Percentiles rank a stretch among this genome's conserved stretches.
These are phyloP conservation scores for Potentilla sterilis DNA, from an alignment of 306 rosid genomes.

Conservation along the genomic window DNA sequence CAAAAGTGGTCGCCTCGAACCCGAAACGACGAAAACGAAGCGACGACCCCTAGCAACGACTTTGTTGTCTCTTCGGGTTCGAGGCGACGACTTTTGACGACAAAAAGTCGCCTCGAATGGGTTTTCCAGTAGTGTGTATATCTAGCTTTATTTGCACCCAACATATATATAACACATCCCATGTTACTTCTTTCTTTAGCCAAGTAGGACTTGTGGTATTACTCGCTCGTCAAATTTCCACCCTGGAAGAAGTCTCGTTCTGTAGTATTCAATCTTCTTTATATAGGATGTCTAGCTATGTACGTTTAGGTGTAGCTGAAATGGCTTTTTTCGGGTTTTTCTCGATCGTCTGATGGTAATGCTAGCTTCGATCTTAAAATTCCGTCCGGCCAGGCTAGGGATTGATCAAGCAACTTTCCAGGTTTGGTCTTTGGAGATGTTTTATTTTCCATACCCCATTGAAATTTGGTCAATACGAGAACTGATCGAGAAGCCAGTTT, in stretches of 20 bases:
- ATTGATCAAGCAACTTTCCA: not conserved
- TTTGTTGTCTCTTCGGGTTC: too few relatives aligned
- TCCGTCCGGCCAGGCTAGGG: not conserved
- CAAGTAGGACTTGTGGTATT: not conserved
- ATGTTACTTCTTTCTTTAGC: conserved; percentile 12
- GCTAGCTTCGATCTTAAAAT: not conserved
- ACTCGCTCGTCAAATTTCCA: not conserved
- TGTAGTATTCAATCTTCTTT: not conserved
- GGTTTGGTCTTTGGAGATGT: not conserved
- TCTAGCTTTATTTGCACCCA: not conserved
- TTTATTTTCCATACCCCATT: too few relatives aligned
- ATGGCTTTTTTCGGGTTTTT: not conserved
- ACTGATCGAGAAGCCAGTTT: too few relatives aligned
- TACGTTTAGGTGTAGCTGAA: not conserved
- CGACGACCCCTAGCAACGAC: too few relatives aligned
- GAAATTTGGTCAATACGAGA: too few relatives aligned
- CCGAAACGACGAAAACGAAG: too few relatives aligned
- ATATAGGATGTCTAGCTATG: not conserved
- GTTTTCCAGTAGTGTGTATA: too few relatives aligned
- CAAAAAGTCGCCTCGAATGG: too few relatives aligned
- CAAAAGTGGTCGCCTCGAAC: too few relatives aligned
- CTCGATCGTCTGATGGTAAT: not conserved
- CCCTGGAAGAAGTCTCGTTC: not conserved
- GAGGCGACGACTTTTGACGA: too few relatives aligned
- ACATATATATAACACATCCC: not conserved